Base-by-base conservation (phyloP, 306 rosid genomes). In the Cicer arietinum region DNA sequence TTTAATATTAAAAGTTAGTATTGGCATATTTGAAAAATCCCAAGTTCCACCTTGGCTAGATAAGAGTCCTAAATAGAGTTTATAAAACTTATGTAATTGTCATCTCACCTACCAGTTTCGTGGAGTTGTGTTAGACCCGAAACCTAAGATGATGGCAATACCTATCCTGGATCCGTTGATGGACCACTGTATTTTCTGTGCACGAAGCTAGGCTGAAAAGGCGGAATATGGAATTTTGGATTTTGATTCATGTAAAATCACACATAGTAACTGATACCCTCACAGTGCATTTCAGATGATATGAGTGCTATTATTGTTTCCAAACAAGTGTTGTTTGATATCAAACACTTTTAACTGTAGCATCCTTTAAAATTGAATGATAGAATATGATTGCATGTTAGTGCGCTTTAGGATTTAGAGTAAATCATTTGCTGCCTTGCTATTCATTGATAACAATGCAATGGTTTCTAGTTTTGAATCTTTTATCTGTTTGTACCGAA, bases 171-270 rank as follows among this genome's bases (percentile, higher is more conserved):
- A 52, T 52, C 58, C 8, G 25, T 52, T 16, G 58, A 7, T 16
- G 57, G 10, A 51, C 18, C 57, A 14, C 35, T 47, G 52, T n/a
- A 3, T 47, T 10, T 2, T 16, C 59, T 12, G 0, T 17, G 59
- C 59, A 53, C 5, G 12, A 48, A 53, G 35, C 35, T 53, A 45
- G 68, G 62, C 35, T 70, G 50, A 30, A 12, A 25, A 12, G 37
- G 56, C 16, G 43, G 39, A 20, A 45, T 35, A 35, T 70, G 63
- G 42, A 52, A 61, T 48, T 66, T 12, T 67, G 48, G 20, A 48
- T 74, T 45, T 67, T 16, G 30, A 30, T 63, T 51, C 73, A 30
- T 13, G 67, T 67, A 60, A 76, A 58, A 39, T 62, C 58, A 74
- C 25, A 43, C 51, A 14, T 39, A 14, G 16, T 64, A 16, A 25